Evolutionary conservation across 1,284 basidiomycete genomes (phyloP), one percentile per base, ranked within the genome.

Genomic region (Xerocomus cyaneibrunnescens): DNA sequence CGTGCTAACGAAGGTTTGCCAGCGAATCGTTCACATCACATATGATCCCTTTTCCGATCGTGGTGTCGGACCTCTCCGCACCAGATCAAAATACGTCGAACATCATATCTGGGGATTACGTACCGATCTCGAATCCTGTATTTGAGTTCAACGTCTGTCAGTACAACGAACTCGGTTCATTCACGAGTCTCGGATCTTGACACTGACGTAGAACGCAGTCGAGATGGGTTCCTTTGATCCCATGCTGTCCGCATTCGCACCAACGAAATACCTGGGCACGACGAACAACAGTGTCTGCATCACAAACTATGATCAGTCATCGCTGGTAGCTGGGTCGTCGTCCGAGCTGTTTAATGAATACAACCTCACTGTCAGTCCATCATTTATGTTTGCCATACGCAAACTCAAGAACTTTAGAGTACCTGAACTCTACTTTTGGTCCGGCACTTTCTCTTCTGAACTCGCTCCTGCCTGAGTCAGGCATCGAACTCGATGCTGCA

Each of bases 191-290:
- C 8, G 30, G 19, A 22, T 19, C 7, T 44, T 34, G 23, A 37
- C n/a, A 9, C 51, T 67, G 2, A 62, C 30, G 6, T 9, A 6
- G 21, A 49, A 41, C 43, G 31, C 42, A 76, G 74, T 62, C 50
- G 76, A 77, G 57, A 68, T 69, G 49, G 74, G 76, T 0, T 77
- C 76, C 4, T 79, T 64, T 52, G 78, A 79, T 51, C 74, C 76
- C 19, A 66, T 66, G 41, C 61, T 80, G 5, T 70, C 70, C 21
- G 74, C 78, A 0, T 78, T 76, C 53, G 68, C 68, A 5, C 75
- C 75, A 0, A 75, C 71, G 23, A 63, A 71, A 50, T 69, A 72
- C 49, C 55, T 80, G 14, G 78, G 76, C 16, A 75, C 76, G 21
- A 69, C 65, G 7, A 77, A 77, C 47, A 57, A 61, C 7, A 71